phyloP scores from a whole-genome alignment of 2,329 filamentous ascomycete species.

The Sphaerulina populicola region DNA sequence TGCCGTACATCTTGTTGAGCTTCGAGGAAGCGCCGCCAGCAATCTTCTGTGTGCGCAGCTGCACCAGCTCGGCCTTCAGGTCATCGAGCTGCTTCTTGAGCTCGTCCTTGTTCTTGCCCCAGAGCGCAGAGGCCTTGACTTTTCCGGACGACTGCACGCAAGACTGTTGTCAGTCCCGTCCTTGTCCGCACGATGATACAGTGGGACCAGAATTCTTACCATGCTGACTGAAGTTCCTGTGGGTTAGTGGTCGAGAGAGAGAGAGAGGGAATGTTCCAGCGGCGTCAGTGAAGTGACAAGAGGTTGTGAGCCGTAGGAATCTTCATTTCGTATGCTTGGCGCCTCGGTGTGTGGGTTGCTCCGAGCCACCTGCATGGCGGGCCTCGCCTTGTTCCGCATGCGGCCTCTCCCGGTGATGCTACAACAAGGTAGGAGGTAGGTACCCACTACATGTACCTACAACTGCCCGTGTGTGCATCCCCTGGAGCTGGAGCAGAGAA shows the following conservation, averaged over 20 bases:
- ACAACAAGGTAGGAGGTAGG: too few relatives aligned
- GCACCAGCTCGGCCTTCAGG: constrained; percentile 91
- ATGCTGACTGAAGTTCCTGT: constrained; percentile 23
- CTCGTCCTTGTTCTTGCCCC: constrained; percentile 99
- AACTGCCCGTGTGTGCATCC: not conserved
- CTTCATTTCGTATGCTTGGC: not conserved
- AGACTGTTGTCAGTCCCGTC: constrained; percentile 15
- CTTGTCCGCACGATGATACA: not conserved
- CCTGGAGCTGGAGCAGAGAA: not conserved
- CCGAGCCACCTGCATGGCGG: not conserved
- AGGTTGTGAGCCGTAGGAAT: not conserved
- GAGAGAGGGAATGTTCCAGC: constrained; percentile 1
- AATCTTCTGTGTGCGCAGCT: constrained; percentile 98
- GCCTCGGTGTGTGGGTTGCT: not conserved
- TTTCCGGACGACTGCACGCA: constrained; percentile 51
- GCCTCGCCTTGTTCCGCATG: not conserved
- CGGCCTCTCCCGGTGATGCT: not conserved
- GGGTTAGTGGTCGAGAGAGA: constrained; percentile 18
- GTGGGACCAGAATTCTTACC: constrained; percentile 17
- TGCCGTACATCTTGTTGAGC: constrained; percentile 87
- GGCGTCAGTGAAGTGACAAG: constrained; percentile 11
- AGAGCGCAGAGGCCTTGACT: constrained; percentile 95
- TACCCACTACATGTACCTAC: too few relatives aligned
- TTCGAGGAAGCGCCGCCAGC: constrained; percentile 84
- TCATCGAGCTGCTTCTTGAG: constrained; percentile 90